Conservation (phyloP, 2,329 filamentous ascomycete genomes). For the Fonsecaea erecta region DNA sequence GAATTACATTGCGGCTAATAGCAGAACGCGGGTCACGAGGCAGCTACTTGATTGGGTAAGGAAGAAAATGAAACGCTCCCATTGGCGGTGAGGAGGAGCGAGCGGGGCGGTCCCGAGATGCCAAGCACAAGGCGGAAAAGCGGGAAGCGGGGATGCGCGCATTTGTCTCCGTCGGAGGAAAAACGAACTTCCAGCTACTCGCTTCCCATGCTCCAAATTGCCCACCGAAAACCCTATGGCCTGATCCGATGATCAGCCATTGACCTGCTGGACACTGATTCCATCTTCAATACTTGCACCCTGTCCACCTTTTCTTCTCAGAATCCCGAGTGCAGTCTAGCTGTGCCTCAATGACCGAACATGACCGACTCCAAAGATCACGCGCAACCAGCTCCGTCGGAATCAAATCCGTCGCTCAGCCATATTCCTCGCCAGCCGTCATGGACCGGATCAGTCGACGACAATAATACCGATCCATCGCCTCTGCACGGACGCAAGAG, state of each 20-base stretch:
- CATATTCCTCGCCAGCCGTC: conserved; percentile 24
- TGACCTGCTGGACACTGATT: not conserved
- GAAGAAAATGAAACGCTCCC: not conserved
- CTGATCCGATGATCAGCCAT: not conserved
- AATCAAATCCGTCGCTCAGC: conserved; percentile 22
- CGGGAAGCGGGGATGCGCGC: not conserved
- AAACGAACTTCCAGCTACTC: not conserved
- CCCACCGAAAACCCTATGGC: not conserved
- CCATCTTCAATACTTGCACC: not conserved
- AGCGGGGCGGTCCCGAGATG: not conserved
- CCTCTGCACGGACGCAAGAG: conserved; percentile 29
- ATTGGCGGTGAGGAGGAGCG: not conserved
- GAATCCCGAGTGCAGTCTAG: not conserved
- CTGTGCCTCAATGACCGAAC: not conserved
- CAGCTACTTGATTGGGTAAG: not conserved
- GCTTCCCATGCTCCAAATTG: not conserved
- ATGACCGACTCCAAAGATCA: conserved; percentile 23
- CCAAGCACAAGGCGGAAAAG: not conserved
- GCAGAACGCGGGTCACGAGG: too few species aligned
- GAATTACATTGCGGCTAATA: not conserved
- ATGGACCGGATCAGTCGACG: conserved; percentile 26
- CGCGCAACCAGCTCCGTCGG: conserved; percentile 11
- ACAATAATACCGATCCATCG: conserved; percentile 10
- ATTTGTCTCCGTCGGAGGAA: conserved; percentile 2
- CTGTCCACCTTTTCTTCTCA: not conserved